Evolutionary conservation across 1,284 basidiomycete species (phyloP).

Genomic region (Moesziomyces sp.): DNA sequence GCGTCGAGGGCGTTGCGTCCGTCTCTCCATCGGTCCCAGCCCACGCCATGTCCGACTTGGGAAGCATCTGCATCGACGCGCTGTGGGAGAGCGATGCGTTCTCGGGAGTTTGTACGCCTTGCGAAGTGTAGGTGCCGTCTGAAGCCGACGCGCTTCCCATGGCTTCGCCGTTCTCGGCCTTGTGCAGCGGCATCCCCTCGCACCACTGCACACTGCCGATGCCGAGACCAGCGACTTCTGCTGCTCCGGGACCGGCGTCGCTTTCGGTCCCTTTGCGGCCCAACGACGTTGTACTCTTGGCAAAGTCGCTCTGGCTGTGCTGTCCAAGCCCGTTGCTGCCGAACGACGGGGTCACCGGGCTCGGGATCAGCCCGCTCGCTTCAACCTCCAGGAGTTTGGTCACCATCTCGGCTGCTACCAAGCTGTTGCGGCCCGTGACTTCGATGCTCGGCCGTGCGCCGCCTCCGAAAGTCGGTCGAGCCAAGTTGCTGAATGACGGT

Average conservation of each 20-base stretch:
- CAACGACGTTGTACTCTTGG: slow-evolving; percentile 9
- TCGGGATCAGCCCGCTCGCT: slow-evolving; percentile 16
- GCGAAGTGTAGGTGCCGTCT: slow-evolving; percentile 30
- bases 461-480: slow-evolving; percentile 14
- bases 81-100: slow-evolving; percentile 22
- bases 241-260: slow-evolving; percentile 1
- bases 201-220: slow-evolving; percentile 23
- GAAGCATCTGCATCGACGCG: slow-evolving; percentile 9
- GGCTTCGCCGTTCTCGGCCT: slow-evolving; percentile 17
- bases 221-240: slow-evolving; percentile 22
- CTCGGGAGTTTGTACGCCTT: slow-evolving; percentile 26
- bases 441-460: slow-evolving; percentile 24
- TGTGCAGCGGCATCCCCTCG: slow-evolving; percentile 20
- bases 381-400: slow-evolving; percentile 22
- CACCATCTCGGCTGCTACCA: slow-evolving; percentile 15
- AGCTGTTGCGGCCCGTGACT: slow-evolving; percentile 10
- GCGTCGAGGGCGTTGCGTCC: slow-evolving; percentile 5
- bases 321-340: slow-evolving; percentile 5
- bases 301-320: slow-evolving; percentile 11
- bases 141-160: slow-evolving; percentile 18
- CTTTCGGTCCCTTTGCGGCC: background rate
- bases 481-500: slow-evolving; percentile 19
- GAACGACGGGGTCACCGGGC: slow-evolving; percentile 23
- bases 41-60: slow-evolving; percentile 9
- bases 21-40: slow-evolving; percentile 12